Conservation (phyloP, 2,329 filamentous ascomycete species). For the Byssochlamys sp. region DNA sequence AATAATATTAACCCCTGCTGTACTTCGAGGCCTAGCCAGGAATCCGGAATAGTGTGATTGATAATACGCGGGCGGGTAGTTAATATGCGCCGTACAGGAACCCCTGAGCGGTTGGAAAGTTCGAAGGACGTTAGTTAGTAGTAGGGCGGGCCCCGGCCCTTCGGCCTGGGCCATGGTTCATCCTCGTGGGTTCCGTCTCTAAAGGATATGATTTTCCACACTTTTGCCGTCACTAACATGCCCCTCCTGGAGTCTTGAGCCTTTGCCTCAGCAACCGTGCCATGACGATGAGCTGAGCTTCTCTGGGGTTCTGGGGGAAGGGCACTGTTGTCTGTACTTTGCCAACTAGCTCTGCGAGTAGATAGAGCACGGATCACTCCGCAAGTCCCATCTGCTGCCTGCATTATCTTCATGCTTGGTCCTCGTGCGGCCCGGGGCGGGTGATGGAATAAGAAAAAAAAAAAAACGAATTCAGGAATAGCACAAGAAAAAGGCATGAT, state of each 20-base stretch:
- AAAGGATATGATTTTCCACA: not conserved
- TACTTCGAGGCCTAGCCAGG: not conserved
- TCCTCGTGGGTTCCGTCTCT: not conserved
- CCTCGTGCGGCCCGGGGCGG: not conserved
- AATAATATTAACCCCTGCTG: not conserved
- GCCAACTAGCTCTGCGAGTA: too few relatives aligned
- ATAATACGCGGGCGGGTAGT: not conserved
- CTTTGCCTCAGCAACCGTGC: not conserved
- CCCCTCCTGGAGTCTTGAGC: not conserved
- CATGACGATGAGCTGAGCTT: not conserved
- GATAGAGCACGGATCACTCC: too few relatives aligned
- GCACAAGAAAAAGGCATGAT: not conserved
- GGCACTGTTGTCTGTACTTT: too few relatives aligned
- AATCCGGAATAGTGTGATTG: not conserved
- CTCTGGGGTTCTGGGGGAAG: not conserved
- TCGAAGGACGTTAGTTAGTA: not conserved
- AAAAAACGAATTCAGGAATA: not conserved
- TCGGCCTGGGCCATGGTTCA: not conserved
- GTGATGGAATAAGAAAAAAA: not conserved
- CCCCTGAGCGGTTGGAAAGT: not conserved
- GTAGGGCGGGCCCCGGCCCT: not conserved
- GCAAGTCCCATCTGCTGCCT: too few relatives aligned
- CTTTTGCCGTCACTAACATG: not conserved
- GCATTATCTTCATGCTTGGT: not conserved
- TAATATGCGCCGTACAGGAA: not conserved